Evolutionary conservation across 805 yeast genomes (phyloP).

Genomic region (Metschnikowia bowlesiae): DNA sequence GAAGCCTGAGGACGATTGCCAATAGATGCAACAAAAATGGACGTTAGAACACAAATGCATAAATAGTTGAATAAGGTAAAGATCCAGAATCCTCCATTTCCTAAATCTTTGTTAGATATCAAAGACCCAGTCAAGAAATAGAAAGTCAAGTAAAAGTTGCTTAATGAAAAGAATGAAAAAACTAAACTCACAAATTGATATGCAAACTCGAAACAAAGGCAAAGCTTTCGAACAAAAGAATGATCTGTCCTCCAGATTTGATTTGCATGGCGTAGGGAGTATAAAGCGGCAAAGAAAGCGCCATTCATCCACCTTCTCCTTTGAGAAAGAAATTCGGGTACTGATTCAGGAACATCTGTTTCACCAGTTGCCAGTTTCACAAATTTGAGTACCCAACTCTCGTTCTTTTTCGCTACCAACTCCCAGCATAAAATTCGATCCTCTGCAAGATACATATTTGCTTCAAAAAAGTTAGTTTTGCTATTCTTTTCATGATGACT

Average conservation of each 20-base stretch:
- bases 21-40: conserved; percentile 89
- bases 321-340: conserved; percentile 26
- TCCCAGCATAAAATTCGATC: conserved; percentile 30
- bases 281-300: conserved; percentile 27
- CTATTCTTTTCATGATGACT: conserved; percentile 27
- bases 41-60: conserved; percentile 73
- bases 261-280: conserved; percentile 21
- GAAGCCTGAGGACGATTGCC: conserved; percentile 99
- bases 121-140: conserved; percentile 46
- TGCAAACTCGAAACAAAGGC: conserved; percentile 22
- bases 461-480: conserved; percentile 80
- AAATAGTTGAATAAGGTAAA: conserved; percentile 85
- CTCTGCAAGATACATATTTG: conserved; percentile 48
- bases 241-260: conserved; percentile 27
- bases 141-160: conserved; percentile 26
- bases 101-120: conserved; percentile 39
- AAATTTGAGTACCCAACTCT: conserved; percentile 27
- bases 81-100: conserved; percentile 74
- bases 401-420: conserved; percentile 23
- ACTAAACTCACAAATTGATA: conserved; percentile 21
- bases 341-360: conserved; percentile 26
- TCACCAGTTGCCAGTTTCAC: conserved; percentile 30
- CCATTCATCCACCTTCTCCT: conserved; percentile 30
- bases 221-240: conserved; percentile 19
- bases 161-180: conserved; percentile 24